These are phyloP conservation scores for Austroboletus eburneus DNA, from an alignment of 768 basidiomycete genomes.

Conservation along the genomic window DNA sequence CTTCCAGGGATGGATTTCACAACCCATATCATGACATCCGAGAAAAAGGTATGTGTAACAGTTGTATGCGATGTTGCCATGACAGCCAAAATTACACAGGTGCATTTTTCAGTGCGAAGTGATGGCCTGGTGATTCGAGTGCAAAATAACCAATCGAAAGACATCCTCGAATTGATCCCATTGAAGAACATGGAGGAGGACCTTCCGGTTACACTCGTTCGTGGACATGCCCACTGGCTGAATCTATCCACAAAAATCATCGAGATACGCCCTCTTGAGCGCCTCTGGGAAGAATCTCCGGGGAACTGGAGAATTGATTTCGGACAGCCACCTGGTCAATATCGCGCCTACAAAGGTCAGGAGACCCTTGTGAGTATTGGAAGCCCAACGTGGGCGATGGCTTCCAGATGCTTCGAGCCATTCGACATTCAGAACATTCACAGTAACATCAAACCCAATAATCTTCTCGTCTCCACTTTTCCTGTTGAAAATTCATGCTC, in stretches of 20 bases:
- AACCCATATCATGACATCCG: not conserved
- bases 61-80: not conserved
- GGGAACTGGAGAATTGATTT: slow-evolving; percentile 21
- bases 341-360: not conserved
- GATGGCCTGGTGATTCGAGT: slow-evolving; percentile 14
- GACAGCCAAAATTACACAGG: slow-evolving; percentile 3
- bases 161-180: slow-evolving; percentile 18
- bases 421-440: slow-evolving; percentile 2
- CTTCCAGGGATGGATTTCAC: not conserved
- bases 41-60: not conserved
- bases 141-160: not conserved
- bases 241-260: slow-evolving; percentile 15
- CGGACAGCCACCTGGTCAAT: slow-evolving; percentile 1
- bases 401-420: slow-evolving; percentile 11
- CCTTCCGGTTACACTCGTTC: slow-evolving; percentile 16
- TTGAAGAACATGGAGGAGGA: slow-evolving; percentile 16
- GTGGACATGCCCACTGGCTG: slow-evolving; percentile 27
- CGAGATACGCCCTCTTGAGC: slow-evolving; percentile 22
- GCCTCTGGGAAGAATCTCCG: slow-evolving; percentile 13
- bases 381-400: slow-evolving; percentile 21
- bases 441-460: not conserved
- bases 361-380: slow-evolving; percentile 20
- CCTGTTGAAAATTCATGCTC: not conserved
- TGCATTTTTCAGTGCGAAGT: slow-evolving; percentile 13
- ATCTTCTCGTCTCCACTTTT: slow-evolving; percentile 16